Evolutionary conservation across 768 basidiomycete species (phyloP), one percentile per base, ranked within the genome.

Genomic region (Termitomyces sp.): DNA sequence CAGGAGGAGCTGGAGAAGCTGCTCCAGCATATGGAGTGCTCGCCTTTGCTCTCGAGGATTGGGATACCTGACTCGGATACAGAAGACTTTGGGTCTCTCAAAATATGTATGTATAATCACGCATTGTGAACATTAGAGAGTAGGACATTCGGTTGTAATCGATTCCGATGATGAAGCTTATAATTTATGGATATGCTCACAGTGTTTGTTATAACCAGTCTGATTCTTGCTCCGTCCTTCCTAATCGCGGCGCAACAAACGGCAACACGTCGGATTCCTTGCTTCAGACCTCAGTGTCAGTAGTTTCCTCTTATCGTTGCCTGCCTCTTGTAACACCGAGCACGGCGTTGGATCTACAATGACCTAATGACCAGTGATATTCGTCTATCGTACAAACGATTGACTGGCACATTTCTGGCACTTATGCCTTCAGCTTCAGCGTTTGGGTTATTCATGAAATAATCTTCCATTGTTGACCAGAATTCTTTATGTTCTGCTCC

Each of bases 1-100:
- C 85, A 12, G 79, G 79, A 40, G 83, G 85, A 0, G 66, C 72
- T n/a, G 76, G 76, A 17, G 83, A 84, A 50, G 80, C 76, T 26
- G 81, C 84, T 12, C 67, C 83, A 28, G 74, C 84, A 1, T 91
- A 89, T 64, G 85, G 81, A 1, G 76, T 88, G 32, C 71, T 92
- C 49, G 86, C 88, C 10, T 92, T 93, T 66, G 74, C 80, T 41
- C 71, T 93, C 56, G 87, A 91, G 51, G 89, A 90, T 64, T 92
- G 89, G 88, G 88, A 89, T 68, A 64, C 71, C 17, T 79, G 63
- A 53, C 19, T 55, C 26, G 24, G 37, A 3, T 5, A 34, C 34
- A 34, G 12, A 34, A 14, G 34, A n/a, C 17, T 24, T 17, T n/a
- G 22, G 24, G 17, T 15, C 5, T 43, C 19, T 44, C 14, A 30